phyloP scores from a whole-genome alignment of 2,329 filamentous ascomycete species.

The Phyllosticta ampelicida region DNA sequence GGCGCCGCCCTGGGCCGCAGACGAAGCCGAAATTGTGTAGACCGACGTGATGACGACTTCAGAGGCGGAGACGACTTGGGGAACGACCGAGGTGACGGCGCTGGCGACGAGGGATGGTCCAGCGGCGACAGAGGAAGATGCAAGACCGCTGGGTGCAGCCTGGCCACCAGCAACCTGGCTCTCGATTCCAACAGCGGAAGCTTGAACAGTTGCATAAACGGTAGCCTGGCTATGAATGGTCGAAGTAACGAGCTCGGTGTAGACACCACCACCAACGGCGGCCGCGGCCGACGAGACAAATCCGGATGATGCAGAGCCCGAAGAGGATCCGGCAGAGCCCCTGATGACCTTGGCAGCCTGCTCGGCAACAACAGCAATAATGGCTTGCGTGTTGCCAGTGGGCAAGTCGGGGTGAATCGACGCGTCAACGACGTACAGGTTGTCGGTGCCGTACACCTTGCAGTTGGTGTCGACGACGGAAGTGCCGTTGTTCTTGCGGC shows the following conservation, averaged over 20 bases:
- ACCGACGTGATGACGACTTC: background rate
- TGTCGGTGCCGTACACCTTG: slow-evolving; percentile 42
- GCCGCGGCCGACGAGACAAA: background rate
- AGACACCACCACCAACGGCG: background rate
- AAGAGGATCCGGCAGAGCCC: slow-evolving; percentile 21
- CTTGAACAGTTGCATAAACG: background rate
- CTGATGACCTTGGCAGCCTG: slow-evolving; percentile 45
- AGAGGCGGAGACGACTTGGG: background rate
- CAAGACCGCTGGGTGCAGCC: background rate
- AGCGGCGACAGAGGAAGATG: background rate
- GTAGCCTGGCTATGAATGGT: background rate
- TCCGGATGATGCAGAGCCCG: background rate
- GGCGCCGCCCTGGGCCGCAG: background rate
- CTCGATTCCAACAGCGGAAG: background rate
- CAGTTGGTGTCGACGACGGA: slow-evolving; percentile 54
- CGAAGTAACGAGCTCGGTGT: background rate
- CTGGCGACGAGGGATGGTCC: background rate
- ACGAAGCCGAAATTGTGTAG: background rate
- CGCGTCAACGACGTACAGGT: slow-evolving; percentile 46
- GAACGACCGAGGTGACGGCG: background rate
- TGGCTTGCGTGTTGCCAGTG: slow-evolving; percentile 56
- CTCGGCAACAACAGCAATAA: slow-evolving; percentile 55
- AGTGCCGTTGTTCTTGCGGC: slow-evolving; percentile 40
- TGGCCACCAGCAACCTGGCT: background rate
- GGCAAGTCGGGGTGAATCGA: slow-evolving; percentile 59